Evolutionary conservation across 805 yeast genomes (phyloP), one percentile per base, ranked within the genome.

Genomic region (Myxozyma melibiosi): DNA sequence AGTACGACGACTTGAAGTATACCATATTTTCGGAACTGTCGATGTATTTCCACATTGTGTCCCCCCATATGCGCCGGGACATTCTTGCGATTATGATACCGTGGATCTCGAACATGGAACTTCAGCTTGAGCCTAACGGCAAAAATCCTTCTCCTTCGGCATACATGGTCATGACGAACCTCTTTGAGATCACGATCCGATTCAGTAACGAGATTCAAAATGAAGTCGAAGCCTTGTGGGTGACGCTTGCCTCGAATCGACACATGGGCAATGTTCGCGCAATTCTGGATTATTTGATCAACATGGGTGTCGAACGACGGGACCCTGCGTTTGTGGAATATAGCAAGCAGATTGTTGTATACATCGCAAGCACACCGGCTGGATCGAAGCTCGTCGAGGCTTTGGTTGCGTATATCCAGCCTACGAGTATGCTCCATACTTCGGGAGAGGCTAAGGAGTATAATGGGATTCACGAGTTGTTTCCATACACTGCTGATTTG

Each of bases 141-240:
- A 79, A 76, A 31, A 69, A 80, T 2, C 71, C 70, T 1, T 62
- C 66, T 16, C 68, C 71, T 3, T 75, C 71, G 1, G 74, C 81
- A 1, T 70, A 78, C 48, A 89, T 91, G 95, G 89, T 90, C 1
- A 67, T 92, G 63, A 81, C 80, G 60, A 90, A 91, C 62, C 73
- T 92, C 53, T 83, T 91, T 69, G 97, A 89, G 64, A 85, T 94
- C 38, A 90, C 97, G 0, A 83, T 90, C 35, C 83, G 83, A 57
- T 88, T 85, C 65, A 83, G 91, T 50, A 84, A 85, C 45, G 76
- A 78, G 13, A 83, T 89, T 64, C 88, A 89, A 42, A 86, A 86
- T 65, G 98, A 90, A 65, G 89, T 94, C 9, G 97, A 91, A 70
- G 96, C 96, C 0, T 72, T 94, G 22, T 94, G 99, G 99, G 90